A percentile compares a stretch with the other conserved stretches of the same genome.
Conservation (phyloP, 192 early-diverging fungal species). For the Chytriomyces sp. region DNA sequence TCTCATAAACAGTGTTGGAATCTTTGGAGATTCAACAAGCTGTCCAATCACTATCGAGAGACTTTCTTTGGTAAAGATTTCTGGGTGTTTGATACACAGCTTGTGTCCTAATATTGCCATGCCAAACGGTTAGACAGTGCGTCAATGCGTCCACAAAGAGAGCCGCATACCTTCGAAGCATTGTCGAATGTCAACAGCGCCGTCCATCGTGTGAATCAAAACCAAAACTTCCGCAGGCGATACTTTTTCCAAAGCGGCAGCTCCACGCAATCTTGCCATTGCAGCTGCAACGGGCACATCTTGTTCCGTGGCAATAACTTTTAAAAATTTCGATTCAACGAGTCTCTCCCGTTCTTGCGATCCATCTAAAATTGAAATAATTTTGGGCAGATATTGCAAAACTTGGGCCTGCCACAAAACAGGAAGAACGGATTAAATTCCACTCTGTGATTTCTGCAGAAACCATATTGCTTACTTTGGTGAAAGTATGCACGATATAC, state of each 20-base stretch:
- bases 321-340: slow-evolving; percentile 68
- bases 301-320: slow-evolving; percentile 51
- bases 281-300: slow-evolving; percentile 11
- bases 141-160: not conserved
- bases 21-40: slow-evolving; percentile 67
- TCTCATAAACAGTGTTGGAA: slow-evolving; percentile 77
- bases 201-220: slow-evolving; percentile 72
- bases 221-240: slow-evolving; percentile 73
- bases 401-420: slow-evolving; percentile 56
- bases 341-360: slow-evolving; percentile 62
- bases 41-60: slow-evolving; percentile 68
- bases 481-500: slow-evolving; percentile 66
- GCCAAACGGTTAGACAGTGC: no score
- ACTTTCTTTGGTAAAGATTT: slow-evolving; percentile 72
- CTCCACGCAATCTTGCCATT: not conserved
- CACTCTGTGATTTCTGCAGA: not conserved
- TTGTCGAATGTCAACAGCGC: slow-evolving; percentile 64
- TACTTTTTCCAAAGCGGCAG: slow-evolving; percentile 42
- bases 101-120: slow-evolving; percentile 59
- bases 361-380: slow-evolving; percentile 68
- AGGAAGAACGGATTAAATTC: not conserved
- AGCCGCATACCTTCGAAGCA: slow-evolving; percentile 67
- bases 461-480: slow-evolving; percentile 53
- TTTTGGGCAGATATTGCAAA: slow-evolving; percentile 61
- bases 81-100: slow-evolving; percentile 71